Evolutionary conservation across 352 stramenopile species (phyloP).

Genomic region (Salisapilia sapeloensis): DNA sequence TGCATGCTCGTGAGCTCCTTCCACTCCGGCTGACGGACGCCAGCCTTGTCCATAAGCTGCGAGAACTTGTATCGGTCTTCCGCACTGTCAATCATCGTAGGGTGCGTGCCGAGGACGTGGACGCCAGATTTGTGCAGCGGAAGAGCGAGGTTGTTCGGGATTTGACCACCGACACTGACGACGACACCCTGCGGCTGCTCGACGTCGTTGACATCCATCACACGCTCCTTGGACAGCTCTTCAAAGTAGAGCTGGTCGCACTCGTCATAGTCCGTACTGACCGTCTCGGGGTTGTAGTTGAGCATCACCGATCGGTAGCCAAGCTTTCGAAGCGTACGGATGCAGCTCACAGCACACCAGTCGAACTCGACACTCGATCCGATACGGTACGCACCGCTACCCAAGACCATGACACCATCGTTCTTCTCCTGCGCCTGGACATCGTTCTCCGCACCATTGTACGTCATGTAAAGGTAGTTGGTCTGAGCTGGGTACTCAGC

Average conservation of each 20-base stretch:
- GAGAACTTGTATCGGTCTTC: slow-evolving; percentile 92
- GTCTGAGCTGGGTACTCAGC: slow-evolving; percentile 92
- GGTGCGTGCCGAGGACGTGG: slow-evolving; percentile 67
- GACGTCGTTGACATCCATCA: slow-evolving; percentile 90
- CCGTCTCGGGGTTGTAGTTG: slow-evolving; percentile 97
- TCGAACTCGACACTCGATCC: slow-evolving; percentile 96
- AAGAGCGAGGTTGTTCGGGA: slow-evolving; percentile 92
- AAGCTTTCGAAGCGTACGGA: slow-evolving; percentile 83
- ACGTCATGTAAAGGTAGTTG: slow-evolving; percentile 97
- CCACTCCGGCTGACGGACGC: slow-evolving; percentile 63
- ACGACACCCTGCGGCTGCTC: slow-evolving; percentile 80
- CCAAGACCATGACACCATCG: slow-evolving; percentile 90
- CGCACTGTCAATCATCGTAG: slow-evolving; percentile 90
- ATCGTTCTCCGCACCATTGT: slow-evolving; percentile 78
- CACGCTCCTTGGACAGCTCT: slow-evolving; percentile 87
- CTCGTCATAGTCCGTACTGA: slow-evolving; percentile 96
- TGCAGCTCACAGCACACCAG: slow-evolving; percentile 92
- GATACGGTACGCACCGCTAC: slow-evolving; percentile 91
- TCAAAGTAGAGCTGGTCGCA: slow-evolving; percentile 97
- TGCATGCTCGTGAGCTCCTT: slow-evolving; percentile 83
- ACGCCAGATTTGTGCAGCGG: slow-evolving; percentile 78
- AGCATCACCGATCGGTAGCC: slow-evolving; percentile 76
- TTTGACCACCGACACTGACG: slow-evolving; percentile 91
- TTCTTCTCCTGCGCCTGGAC: slow-evolving; percentile 38
- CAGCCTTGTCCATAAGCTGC: slow-evolving; percentile 90